Evolutionary conservation across 192 early-diverging fungal species (phyloP).

Genomic region (Coemansia erecta): DNA sequence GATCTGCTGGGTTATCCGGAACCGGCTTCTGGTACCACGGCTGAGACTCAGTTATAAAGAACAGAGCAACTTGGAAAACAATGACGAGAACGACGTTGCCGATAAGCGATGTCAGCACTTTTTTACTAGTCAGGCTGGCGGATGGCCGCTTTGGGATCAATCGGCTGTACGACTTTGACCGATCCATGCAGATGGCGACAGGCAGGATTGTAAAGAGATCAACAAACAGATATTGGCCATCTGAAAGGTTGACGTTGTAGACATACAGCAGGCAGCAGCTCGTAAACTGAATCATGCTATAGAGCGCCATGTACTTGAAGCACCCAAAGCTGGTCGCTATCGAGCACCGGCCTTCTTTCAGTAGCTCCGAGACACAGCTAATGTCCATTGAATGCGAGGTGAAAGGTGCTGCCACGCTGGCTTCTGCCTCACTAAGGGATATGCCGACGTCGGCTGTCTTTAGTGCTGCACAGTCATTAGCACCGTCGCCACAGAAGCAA

Average conservation of each 20-base stretch:
- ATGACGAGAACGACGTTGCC: slow-evolving; percentile 82
- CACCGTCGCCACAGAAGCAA: slow-evolving; percentile 98
- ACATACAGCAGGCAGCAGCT: slow-evolving; percentile 87
- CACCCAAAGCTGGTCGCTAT: slow-evolving; percentile 94
- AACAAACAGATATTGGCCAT: slow-evolving; percentile 93
- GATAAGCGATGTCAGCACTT: slow-evolving; percentile 81
- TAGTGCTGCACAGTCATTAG: slow-evolving; percentile 95
- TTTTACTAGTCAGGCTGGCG: slow-evolving; percentile 80
- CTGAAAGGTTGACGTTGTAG: slow-evolving; percentile 79
- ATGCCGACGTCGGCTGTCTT: slow-evolving; percentile 94
- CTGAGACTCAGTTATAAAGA: slow-evolving; percentile 68
- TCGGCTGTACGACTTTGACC: slow-evolving; percentile 66
- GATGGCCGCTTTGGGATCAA: slow-evolving; percentile 81
- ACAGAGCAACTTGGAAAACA: slow-evolving; percentile 72
- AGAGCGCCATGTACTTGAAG: slow-evolving; percentile 99
- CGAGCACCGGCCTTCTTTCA: slow-evolving; percentile 93
- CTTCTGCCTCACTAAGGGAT: slow-evolving; percentile 95
- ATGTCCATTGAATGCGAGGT: slow-evolving; percentile 83
- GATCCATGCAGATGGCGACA: slow-evolving; percentile 81
- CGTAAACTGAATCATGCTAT: slow-evolving; percentile 95
- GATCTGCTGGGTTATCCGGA: slow-evolving; percentile 48
- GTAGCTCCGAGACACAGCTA: slow-evolving; percentile 78
- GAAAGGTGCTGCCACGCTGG: slow-evolving; percentile 97
- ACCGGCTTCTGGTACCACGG: slow-evolving; percentile 66
- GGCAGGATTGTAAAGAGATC: slow-evolving; percentile 89